Evolutionary conservation across 1,139 yeast genomes (phyloP), one percentile per base, ranked within the genome.

Genomic region (Pichia terricola): DNA sequence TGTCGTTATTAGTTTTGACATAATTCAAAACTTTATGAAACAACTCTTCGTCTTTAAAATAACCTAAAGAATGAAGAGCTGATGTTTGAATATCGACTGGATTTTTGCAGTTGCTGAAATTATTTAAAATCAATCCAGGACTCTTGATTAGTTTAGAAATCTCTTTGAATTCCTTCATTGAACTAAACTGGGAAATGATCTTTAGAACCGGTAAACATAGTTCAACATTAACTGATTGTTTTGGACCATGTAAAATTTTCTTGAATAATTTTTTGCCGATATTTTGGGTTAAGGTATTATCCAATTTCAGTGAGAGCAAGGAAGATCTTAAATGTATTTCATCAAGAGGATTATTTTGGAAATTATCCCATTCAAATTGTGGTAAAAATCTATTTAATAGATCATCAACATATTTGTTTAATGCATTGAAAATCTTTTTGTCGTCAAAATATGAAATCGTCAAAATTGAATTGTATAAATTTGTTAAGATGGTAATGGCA

Each of bases 151-250:
- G 57, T 36, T 73, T 75, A 36, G 72, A 61, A 3, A 78, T 61
- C 52, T 73, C 77, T 57, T 79, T 79, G 67, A 78, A 80, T 36
- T 74, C 78, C 49, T 75, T 72, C 44, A 68, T 63, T 27, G 63
- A 57, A 8, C 10, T 8, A 30, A 11, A 30, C 40, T 60, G 54
- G 40, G 58, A 65, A 35, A 65, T 59, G 34, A 59, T 53, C 5
- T 65, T 60, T 31, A 70, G 61, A 2, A 64, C 53, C 8, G 70
- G 60, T 2, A 58, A 56, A 5, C 72, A 53, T 22, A 80, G 48
- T 49, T 72, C 75, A 43, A 63, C 64, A 2, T 86, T 84, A 8
- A 77, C 65, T 0, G 70, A 59, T 31, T 66, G 57, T 34, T 67
- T 61, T 30, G 77, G 73, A 3, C 81, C 81, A 27, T 79, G 73